Conservation (phyloP, 331 rosid species). For the Stylosanthes scabra region DNA sequence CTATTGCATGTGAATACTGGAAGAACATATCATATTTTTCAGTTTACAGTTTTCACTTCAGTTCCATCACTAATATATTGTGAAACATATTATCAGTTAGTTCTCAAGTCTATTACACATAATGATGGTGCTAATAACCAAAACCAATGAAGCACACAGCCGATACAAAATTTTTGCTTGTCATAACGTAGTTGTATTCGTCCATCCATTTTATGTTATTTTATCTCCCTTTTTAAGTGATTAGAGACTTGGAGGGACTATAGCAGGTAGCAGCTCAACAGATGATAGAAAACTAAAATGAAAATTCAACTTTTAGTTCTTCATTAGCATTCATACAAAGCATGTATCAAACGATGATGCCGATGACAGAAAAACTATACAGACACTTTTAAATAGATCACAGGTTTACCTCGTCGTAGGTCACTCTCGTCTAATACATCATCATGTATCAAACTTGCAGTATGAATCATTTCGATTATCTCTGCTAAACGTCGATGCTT, state of each 20-base stretch:
- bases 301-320: background rate
- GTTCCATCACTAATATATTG: slow-evolving; percentile 3
- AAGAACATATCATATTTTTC: background rate
- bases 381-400: slow-evolving; percentile 14
- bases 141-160: slow-evolving; percentile 10
- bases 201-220: slow-evolving; percentile 6
- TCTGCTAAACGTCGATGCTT: slow-evolving; percentile 94
- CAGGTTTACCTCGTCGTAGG: slow-evolving; percentile 73
- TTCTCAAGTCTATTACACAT: background rate
- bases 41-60: background rate
- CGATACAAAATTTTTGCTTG: background rate
- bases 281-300: slow-evolving; percentile 19
- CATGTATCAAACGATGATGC: too few relatives aligned
- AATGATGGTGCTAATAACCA: background rate
- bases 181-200: background rate
- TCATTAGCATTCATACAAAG: too few relatives aligned
- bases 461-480: slow-evolving; percentile 98
- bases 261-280: slow-evolving; percentile 10
- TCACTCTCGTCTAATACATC: slow-evolving; percentile 95
- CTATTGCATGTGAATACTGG: background rate
- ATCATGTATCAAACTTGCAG: slow-evolving; percentile 98
- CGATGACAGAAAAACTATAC: slow-evolving; percentile 16
- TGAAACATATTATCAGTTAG: background rate
- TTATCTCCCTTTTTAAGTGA: background rate
- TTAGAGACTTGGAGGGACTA: background rate